Evolutionary conservation across 2,329 filamentous ascomycete species (phyloP).

Genomic region (Neonectria faginata): DNA sequence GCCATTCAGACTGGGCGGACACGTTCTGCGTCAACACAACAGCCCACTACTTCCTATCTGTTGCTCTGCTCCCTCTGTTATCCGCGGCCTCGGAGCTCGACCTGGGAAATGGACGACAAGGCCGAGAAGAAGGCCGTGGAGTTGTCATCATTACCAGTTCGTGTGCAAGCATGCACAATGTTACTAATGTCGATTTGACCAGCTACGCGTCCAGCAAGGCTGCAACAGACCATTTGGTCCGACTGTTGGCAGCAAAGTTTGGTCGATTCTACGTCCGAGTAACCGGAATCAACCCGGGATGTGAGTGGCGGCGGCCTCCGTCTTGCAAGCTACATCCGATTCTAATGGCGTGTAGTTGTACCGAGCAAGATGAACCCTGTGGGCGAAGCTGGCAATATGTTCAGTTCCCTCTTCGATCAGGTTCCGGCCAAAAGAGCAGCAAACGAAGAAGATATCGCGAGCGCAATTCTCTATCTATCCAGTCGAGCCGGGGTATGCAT

Average conservation of each 20-base stretch:
- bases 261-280: conserved; percentile 50
- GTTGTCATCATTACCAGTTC: conserved; percentile 62
- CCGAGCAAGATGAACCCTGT: conserved; percentile 51
- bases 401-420: conserved; percentile 48
- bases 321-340: not conserved
- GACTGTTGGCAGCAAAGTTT: conserved; percentile 61
- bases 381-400: conserved; percentile 48
- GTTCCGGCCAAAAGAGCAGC: conserved; percentile 49
- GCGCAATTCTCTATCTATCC: conserved; percentile 46
- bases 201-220: conserved; percentile 65
- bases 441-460: conserved; percentile 48
- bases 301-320: conserved; percentile 37
- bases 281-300: conserved; percentile 49
- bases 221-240: conserved; percentile 63
- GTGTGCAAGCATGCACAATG: conserved; percentile 65
- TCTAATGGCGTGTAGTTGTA: conserved; percentile 42
- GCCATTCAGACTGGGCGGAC: conserved; percentile 56
- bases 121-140: conserved; percentile 54
- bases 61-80: conserved; percentile 59
- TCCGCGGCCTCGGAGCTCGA: conserved; percentile 52
- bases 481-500: conserved; percentile 47
- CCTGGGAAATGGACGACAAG: conserved; percentile 49
- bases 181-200: conserved; percentile 63
- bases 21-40: conserved; percentile 62
- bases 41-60: conserved; percentile 62